phyloP scores from a whole-genome alignment of 257 asterid species.

The Buddleja alternifolia region DNA sequence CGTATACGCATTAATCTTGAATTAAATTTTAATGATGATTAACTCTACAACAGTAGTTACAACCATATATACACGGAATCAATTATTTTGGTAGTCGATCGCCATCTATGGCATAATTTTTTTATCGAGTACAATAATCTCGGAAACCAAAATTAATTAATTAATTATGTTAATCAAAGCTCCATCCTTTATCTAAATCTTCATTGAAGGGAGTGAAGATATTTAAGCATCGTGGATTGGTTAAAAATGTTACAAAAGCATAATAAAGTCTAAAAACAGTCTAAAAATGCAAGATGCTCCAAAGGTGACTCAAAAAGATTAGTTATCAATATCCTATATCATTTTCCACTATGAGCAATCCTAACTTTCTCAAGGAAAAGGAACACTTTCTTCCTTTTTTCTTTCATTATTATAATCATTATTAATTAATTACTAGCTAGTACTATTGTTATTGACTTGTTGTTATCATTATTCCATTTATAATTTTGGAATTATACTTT shows the following conservation, averaged over 20 bases:
- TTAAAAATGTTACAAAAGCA: conserved; percentile 26
- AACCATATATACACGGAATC: conserved; percentile 31
- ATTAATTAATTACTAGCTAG: neutral
- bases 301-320: conserved; percentile 29
- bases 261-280: conserved; percentile 28
- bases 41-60: conserved; percentile 32
- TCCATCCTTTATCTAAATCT: conserved; percentile 34
- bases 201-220: conserved; percentile 44
- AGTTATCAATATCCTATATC: conserved; percentile 32
- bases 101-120: conserved; percentile 10
- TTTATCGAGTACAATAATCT: conserved; percentile 23
- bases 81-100: conserved; percentile 17
- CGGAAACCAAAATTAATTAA: conserved; percentile 20
- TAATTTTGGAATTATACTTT: neutral
- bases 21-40: conserved; percentile 25
- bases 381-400: conserved; percentile 25
- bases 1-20: conserved; percentile 39
- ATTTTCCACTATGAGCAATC: conserved; percentile 26
- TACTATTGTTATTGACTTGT: neutral
- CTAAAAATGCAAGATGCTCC: conserved; percentile 33
- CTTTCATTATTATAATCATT: neutral
- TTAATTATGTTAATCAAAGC: conserved; percentile 20
- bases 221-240: conserved; percentile 34
- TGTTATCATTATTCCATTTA: neutral
- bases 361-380: conserved; percentile 28